phyloP scores from a whole-genome alignment of 441 rosid genomes.

The Flueggea neowawraea region DNA sequence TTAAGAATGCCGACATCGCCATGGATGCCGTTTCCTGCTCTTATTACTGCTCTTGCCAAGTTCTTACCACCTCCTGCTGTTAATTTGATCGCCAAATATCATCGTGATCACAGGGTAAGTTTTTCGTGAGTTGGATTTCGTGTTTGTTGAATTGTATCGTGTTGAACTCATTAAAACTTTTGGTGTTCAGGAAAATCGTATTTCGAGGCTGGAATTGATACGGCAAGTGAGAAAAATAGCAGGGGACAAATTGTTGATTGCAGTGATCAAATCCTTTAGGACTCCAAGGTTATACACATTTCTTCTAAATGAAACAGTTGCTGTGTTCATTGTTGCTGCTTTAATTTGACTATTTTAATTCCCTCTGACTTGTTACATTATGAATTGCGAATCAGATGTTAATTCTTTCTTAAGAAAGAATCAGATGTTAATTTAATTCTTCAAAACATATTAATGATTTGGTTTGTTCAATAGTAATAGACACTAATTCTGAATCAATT shows the following conservation, averaged over 20 bases:
- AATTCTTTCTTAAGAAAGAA: too few relatives aligned
- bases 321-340: neutral
- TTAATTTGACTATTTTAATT: too few relatives aligned
- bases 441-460: too few relatives aligned
- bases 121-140: neutral
- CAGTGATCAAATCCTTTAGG: constrained; percentile 56
- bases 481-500: too few relatives aligned
- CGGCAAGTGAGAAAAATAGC: constrained; percentile 49
- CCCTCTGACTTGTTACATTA: too few relatives aligned
- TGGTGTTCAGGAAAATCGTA: constrained; percentile 51
- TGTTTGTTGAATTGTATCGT: neutral
- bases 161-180: constrained; percentile 5
- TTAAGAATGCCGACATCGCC: constrained; percentile 48
- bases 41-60: constrained; percentile 60
- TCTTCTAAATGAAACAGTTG: neutral
- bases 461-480: too few relatives aligned
- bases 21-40: constrained; percentile 72
- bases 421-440: too few relatives aligned
- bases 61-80: constrained; percentile 45
- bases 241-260: constrained; percentile 70
- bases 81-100: constrained; percentile 42
- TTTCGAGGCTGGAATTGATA: constrained; percentile 55
- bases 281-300: constrained; percentile 30
- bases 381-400: too few relatives aligned
- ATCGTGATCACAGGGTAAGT: constrained; percentile 54